Conservation (phyloP, 345 rosid genomes). For the Capsella bursapastoris region DNA sequence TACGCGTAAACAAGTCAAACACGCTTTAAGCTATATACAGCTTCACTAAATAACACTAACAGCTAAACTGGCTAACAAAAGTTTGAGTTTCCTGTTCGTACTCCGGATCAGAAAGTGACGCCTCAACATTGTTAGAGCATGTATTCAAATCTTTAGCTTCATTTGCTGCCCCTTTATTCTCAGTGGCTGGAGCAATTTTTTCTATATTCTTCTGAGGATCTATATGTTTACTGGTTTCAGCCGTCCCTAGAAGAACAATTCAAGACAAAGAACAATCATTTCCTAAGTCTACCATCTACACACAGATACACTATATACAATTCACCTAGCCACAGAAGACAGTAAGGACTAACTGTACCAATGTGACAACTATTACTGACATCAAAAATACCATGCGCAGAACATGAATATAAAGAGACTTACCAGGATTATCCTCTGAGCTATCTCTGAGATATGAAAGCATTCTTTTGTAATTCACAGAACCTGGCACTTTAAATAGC, state of each 20-base stretch:
- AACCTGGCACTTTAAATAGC: slow-evolving; percentile 10
- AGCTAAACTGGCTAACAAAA: not conserved
- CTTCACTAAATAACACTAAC: not conserved
- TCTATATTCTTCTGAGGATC: not conserved
- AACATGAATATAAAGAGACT: not conserved
- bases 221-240: slow-evolving; percentile 1
- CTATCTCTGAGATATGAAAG: slow-evolving; percentile 13
- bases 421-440: not conserved
- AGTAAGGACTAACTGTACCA: not conserved
- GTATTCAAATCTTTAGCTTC: not conserved
- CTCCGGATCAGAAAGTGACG: not conserved
- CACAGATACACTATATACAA: not conserved
- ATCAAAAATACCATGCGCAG: not conserved
- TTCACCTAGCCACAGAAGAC: not conserved
- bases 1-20: not conserved
- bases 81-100: not conserved
- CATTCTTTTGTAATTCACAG: slow-evolving; percentile 25
- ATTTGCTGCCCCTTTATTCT: not conserved
- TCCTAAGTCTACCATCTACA: not conserved
- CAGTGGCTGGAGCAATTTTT: not conserved
- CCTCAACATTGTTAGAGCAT: not conserved
- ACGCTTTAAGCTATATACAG: not conserved
- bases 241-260: not conserved
- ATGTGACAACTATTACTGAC: not conserved
- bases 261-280: not conserved